Evolutionary conservation across 225 moss, liverwort and hornwort species (phyloP), one percentile per base, ranked within the genome.

Genomic region (Thuidium tamariscinum): DNA sequence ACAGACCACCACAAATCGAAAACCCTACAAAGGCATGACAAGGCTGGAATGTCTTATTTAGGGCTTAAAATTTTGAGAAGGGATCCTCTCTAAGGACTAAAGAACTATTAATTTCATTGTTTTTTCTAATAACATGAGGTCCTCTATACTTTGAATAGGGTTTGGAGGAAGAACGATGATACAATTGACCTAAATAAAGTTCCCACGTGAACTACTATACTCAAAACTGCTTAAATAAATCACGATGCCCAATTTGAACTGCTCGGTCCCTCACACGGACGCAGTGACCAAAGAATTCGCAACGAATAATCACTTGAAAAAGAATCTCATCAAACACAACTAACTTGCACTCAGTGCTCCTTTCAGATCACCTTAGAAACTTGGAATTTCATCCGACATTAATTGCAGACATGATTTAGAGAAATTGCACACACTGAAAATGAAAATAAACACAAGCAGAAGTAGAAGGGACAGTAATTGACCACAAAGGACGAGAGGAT

Each of bases 401-500:
- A 13, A 21, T 60, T 60, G 41, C 77, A 83, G 81, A 54, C 25
- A 61, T 11, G 30, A 49, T 61, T 46, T 17, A 13, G 39, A 41
- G 75, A 37, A 55, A 21, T 26, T 7, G 44, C 20, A 56, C 39
- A 54, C 26, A 34, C 30, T 8, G 36, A 14, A 83, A 60, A 13
- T 23, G 26, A 61, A n/a, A 46, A 8, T 2, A 13, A 51, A 30
- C 63, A 30, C 0, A 27, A 74, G 49, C 27, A 41, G 66, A 82
- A 68, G 55, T 17, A 21, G 15, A 51, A 62, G 62, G 74, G 51
- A 20, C 8, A 20, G 37, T 27, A n/a, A 30, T 39, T 67, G 13
- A 96, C 96, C 96, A 37, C 94, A 91, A 12, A 93, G 95, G 42
- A 97, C 95, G 34, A 97, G 92, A 86, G 95, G 97, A 83, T 88